Conservation (phyloP, 2,329 filamentous ascomycete genomes). For the Pyrenochaeta sp. region DNA sequence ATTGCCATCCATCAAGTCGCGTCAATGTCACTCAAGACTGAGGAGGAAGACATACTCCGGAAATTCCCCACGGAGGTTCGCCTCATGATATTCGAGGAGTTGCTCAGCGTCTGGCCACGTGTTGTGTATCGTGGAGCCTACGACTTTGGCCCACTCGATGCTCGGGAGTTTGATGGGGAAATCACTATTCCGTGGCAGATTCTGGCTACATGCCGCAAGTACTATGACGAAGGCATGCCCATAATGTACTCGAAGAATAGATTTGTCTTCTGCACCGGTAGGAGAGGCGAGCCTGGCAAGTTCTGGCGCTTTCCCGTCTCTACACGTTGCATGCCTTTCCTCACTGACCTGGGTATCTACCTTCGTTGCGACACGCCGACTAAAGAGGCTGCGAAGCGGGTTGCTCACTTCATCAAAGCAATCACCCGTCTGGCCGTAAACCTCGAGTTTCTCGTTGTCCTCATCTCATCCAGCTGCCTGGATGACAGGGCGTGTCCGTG, state of each 20-base stretch:
- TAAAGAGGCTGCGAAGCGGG: conserved; percentile 7
- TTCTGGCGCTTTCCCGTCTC: conserved; percentile 26
- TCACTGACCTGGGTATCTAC: conserved; percentile 23
- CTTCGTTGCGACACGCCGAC: conserved; percentile 17
- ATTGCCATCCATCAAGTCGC: background rate
- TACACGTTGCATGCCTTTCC: conserved; percentile 13
- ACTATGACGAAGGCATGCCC: conserved; percentile 22
- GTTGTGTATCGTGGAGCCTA: conserved; percentile 17
- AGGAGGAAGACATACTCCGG: background rate
- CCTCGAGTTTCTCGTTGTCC: conserved; percentile 15
- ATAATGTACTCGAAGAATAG: conserved; percentile 26
- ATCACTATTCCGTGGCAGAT: conserved; percentile 23
- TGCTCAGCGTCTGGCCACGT: conserved; percentile 14
- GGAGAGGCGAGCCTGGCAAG: conserved; percentile 11
- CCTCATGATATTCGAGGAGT: conserved; percentile 27
- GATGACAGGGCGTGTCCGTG: conserved; percentile 16
- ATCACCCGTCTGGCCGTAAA: conserved; percentile 10
- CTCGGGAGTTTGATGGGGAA: conserved; percentile 15
- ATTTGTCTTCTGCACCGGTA: conserved; percentile 26
- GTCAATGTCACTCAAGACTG: background rate
- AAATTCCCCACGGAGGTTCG: conserved; percentile 24
- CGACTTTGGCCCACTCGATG: conserved; percentile 17
- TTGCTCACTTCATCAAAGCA: conserved; percentile 25
- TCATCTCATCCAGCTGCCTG: conserved; percentile 18
- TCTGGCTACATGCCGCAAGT: conserved; percentile 24